Evolutionary conservation across 495 filamentous ascomycete species (phyloP), one percentile per base, ranked within the genome.

Genomic region (Penicillium atrosanguineum): DNA sequence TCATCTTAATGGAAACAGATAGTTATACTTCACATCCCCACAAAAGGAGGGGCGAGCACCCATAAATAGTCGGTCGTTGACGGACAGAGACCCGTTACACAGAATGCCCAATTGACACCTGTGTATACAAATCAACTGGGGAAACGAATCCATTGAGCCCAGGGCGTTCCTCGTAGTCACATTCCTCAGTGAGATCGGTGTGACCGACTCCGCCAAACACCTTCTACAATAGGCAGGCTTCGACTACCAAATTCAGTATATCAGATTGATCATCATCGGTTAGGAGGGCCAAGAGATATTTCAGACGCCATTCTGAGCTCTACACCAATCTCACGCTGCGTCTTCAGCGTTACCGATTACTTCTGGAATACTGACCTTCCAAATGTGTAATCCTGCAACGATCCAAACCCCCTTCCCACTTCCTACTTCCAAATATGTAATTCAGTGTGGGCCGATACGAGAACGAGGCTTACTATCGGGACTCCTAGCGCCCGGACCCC

Each of bases 51-150:
- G 20, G 25, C 34, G 6, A 9, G 8, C 16, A 15, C n/a, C 12
- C 20, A 16, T 45, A 46, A 46, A 49, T 45, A 50, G 9, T 21
- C 39, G 6, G 28, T 6, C 19, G 12, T 19, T 14, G 39, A 39
- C 3, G n/a, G 42, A 14, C 11, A 20, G 39, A 9, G 8, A 14
- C 31, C 23, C 18, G 39, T 44, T 50, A 50, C 48, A 44, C 48
- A 50, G 23, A 31, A 31, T 21, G 16, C 12, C 14, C 12, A 11
- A 15, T 44, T 19, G 26, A 43, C 26, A 11, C 6, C 14, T 11
- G 28, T 34, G 23, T 49, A 38, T 47, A n/a, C 25, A 52, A 43
- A 16, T 47, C 54, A 51, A 25, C 48, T 31, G 23, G 38, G 28
- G 19, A 16, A 38, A 31, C 18, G 39, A 16, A 34, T 18, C 26